Base-by-base conservation (phyloP, 83 land plant genomes). In the Thuja plicata region DNA sequence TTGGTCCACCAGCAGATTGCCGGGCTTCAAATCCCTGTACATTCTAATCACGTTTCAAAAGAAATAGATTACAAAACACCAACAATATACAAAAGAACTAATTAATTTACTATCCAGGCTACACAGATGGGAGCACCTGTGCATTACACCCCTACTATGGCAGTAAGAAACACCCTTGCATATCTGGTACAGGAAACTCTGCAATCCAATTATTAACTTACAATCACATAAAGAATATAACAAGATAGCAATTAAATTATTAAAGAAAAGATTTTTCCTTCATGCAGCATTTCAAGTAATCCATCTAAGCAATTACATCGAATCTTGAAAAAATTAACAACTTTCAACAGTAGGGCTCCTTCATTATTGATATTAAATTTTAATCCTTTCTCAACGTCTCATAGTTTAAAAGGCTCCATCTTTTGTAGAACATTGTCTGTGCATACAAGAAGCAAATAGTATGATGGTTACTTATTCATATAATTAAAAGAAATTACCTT, bases 121-220 rank as follows among this genome's bases (percentile, higher is more conserved):
- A 34, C 16, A 34, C 38, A 76, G 17, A 76, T 30, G 16, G 82
- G 89, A 37, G 87, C 71, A 97, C 99, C 99, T 96, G 91, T 97
- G 99, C 86, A 97, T 91, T 1, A 97, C 94, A 41, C 99, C 99
- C 89, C 92, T 98, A 71, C 96, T 93, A 52, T 98, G 99, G 92
- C 99, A 97, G 85, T 94, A 95, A 43, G 97, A 99, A 40, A 98
- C 94, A 62, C 99, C 99, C 80, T 95, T 95, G 92, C 98, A 96
- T 15, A 98, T 92, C 90, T 98, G 99, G 86, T 94, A 98, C 98
- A 97, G 94, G 84, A 97, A 94, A 50, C 94, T 97, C 99, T 98
- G 92, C 87, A 83, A 83, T 24, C 15, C 55, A 43, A 76, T 12
- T 2, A 76, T 32, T 12, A 76, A 76, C 35, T 34, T 35, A 76